A percentile compares a stretch with the other conserved stretches of the same genome.
Conservation (phyloP, 495 filamentous ascomycete genomes). For the Parachaetomium inaequale region DNA sequence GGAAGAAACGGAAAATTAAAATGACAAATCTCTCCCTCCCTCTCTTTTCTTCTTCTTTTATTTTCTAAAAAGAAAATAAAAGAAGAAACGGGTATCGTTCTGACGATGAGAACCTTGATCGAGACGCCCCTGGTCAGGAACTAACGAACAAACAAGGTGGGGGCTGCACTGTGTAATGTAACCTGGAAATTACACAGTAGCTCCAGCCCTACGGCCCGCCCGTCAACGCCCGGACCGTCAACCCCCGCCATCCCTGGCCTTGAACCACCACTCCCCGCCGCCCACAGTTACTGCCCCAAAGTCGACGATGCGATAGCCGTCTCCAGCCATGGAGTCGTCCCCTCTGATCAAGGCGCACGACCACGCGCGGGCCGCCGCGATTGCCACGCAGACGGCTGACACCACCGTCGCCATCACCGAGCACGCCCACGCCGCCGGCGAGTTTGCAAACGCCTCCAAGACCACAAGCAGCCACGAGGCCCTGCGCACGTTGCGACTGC, state of each 20-base stretch:
- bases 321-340: slow-evolving; percentile 40
- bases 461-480: slow-evolving; percentile 77
- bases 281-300: not conserved
- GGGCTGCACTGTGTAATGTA: too few species aligned
- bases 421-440: slow-evolving; percentile 82
- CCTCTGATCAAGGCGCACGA: slow-evolving; percentile 65
- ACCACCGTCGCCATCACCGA: slow-evolving; percentile 77
- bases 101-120: too few species aligned
- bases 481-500: slow-evolving; percentile 72
- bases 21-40: too few species aligned
- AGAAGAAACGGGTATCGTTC: too few species aligned
- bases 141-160: too few species aligned
- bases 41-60: too few species aligned
- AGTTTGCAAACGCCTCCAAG: slow-evolving; percentile 79
- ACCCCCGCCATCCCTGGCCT: slow-evolving; percentile 8
- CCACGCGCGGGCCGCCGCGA: slow-evolving; percentile 76
- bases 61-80: too few species aligned
- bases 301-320: not conserved
- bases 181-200: too few species aligned
- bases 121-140: too few species aligned
- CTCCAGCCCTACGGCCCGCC: too few species aligned
- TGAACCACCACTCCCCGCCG: not conserved
- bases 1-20: too few species aligned
- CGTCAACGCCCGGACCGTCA: too few species aligned
- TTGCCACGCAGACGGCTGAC: slow-evolving; percentile 68